Conservation (phyloP, 2,329 filamentous ascomycete species). For the Onygenales sp. region DNA sequence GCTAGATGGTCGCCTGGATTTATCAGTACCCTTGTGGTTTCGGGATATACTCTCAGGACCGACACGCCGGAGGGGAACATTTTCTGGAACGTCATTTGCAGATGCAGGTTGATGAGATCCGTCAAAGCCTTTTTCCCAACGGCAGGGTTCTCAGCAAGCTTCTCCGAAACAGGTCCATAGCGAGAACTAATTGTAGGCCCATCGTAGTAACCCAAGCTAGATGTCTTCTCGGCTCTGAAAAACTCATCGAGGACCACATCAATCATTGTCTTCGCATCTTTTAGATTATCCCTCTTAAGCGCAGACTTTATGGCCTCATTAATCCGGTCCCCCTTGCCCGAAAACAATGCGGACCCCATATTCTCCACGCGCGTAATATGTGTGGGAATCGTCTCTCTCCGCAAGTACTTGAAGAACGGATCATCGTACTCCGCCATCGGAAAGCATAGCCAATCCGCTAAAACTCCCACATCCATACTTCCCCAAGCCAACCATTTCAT, state of each 20-base stretch:
- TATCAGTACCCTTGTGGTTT: slow-evolving; percentile 65
- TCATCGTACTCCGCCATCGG: slow-evolving; percentile 76
- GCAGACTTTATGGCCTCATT: slow-evolving; percentile 53
- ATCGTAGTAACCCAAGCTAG: slow-evolving; percentile 70
- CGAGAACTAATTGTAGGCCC: slow-evolving; percentile 50
- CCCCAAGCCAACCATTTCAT: slow-evolving; percentile 90
- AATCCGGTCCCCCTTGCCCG: slow-evolving; percentile 57
- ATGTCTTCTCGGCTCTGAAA: slow-evolving; percentile 58
- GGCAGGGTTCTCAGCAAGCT: slow-evolving; percentile 47
- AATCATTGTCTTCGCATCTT: slow-evolving; percentile 53
- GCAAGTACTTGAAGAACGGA: slow-evolving; percentile 59
- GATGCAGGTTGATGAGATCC: slow-evolving; percentile 69
- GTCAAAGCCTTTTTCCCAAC: slow-evolving; percentile 58
- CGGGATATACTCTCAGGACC: slow-evolving; percentile 68
- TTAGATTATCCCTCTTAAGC: slow-evolving; percentile 46
- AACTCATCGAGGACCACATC: slow-evolving; percentile 49
- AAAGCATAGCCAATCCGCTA: slow-evolving; percentile 68
- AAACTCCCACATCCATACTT: slow-evolving; percentile 73
- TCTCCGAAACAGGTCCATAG: slow-evolving; percentile 59
- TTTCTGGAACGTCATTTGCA: slow-evolving; percentile 79
- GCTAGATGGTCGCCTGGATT: slow-evolving; percentile 64
- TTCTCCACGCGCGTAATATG: slow-evolving; percentile 63
- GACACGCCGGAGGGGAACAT: slow-evolving; percentile 66
- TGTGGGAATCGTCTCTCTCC: slow-evolving; percentile 63
- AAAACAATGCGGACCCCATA: slow-evolving; percentile 62